These are phyloP conservation scores for Collybia nuda DNA, from an alignment of 768 basidiomycete species.

Conservation along the genomic window DNA sequence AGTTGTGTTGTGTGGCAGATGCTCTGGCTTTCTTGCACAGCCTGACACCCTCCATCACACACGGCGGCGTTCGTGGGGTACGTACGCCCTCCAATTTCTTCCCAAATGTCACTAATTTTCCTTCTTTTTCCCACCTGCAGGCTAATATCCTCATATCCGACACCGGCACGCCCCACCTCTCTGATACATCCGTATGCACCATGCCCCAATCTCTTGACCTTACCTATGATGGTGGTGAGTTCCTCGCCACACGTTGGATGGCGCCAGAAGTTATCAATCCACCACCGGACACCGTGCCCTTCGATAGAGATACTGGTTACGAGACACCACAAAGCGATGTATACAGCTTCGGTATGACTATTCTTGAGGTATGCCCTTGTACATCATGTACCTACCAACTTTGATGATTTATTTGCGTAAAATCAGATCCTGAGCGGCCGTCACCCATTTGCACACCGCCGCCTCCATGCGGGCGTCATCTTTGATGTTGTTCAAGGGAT, in stretches of 20 bases:
- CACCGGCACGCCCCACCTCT: constrained; percentile 13
- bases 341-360: constrained; percentile 24
- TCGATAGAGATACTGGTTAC: neutral
- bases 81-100: constrained; percentile 1
- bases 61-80: constrained; percentile 26
- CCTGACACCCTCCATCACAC: constrained; percentile 20
- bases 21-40: constrained; percentile 24
- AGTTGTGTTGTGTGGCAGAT: constrained; percentile 19
- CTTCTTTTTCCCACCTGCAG: constrained; percentile 5
- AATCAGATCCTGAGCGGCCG: no score
- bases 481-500: neutral
- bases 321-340: constrained; percentile 15
- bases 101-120: neutral
- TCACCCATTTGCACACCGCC: constrained; percentile 2
- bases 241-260: constrained; percentile 16
- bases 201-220: constrained; percentile 7
- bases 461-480: neutral
- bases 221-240: constrained; percentile 2
- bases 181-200: constrained; percentile 18
- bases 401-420: no score
- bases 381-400: no score
- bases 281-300: neutral
- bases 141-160: constrained; percentile 23
- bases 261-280: constrained; percentile 22
- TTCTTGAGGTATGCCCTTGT: constrained; percentile 17